A percentile compares a stretch with the other conserved stretches of the same genome.
Evolutionary conservation across 169 alveolate species (phyloP).

Genomic region (Plasmodium chabaudi): DNA sequence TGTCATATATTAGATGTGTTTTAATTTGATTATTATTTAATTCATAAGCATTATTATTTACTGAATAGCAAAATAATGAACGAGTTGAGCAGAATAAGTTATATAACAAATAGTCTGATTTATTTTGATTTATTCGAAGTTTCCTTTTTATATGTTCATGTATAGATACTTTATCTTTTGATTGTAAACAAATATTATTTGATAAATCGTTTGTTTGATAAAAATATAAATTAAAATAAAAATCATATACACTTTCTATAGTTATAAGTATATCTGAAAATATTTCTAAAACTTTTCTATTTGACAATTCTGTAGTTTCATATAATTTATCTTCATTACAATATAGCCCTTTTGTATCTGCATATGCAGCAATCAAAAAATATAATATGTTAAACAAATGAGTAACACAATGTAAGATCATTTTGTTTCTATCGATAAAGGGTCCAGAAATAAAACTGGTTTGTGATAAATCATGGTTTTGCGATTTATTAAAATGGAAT

Average conservation of each 20-base stretch:
- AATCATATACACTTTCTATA: slow-evolving; percentile 63
- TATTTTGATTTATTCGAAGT: slow-evolving; percentile 52
- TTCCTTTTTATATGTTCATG: slow-evolving; percentile 73
- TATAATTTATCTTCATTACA: slow-evolving; percentile 63
- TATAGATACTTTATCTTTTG: slow-evolving; percentile 53
- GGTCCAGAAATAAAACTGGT: slow-evolving; percentile 30
- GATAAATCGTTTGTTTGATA: slow-evolving; percentile 62
- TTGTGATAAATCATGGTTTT: slow-evolving; percentile 5
- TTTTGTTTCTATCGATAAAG: slow-evolving; percentile 42
- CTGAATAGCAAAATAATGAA: slow-evolving; percentile 60
- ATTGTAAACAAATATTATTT: slow-evolving; percentile 15
- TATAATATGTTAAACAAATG: slow-evolving; percentile 63
- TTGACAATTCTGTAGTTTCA: slow-evolving; percentile 51
- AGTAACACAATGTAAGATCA: slow-evolving; percentile 33
- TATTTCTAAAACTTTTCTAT: slow-evolving; percentile 58
- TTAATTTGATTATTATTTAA: slow-evolving; percentile 17
- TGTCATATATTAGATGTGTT: slow-evolving; percentile 35
- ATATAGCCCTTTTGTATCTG: slow-evolving; percentile 53
- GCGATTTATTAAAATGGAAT: background rate
- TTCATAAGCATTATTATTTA: slow-evolving; percentile 62
- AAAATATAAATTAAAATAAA: slow-evolving; percentile 56
- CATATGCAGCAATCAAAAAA: slow-evolving; percentile 41
- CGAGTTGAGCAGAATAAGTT: slow-evolving; percentile 61
- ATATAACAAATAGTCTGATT: slow-evolving; percentile 54
- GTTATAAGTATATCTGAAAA: slow-evolving; percentile 56